These are phyloP conservation scores for Ligustrum vulgare DNA, from an alignment of 257 asterid genomes.

Conservation along the genomic window DNA sequence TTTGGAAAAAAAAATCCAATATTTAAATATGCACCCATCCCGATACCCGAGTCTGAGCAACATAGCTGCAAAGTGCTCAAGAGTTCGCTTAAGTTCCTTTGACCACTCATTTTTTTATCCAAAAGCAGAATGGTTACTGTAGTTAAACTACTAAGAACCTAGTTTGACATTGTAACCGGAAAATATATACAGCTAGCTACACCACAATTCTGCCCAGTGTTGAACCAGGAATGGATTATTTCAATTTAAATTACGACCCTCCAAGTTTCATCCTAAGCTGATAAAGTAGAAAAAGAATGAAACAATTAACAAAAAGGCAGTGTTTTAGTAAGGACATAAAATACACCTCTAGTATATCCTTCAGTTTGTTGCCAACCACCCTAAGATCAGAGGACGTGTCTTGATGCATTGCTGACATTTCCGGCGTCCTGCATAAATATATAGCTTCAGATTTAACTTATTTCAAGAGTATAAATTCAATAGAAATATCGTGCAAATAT, in stretches of 20 bases:
- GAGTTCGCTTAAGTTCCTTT: not conserved
- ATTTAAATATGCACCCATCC: no score
- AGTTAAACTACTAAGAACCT: not conserved
- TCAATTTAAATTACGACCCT: not conserved
- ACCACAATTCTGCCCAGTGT: not conserved
- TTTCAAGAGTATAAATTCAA: not conserved
- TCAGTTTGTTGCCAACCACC: conserved; percentile 63
- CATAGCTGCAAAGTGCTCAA: not conserved
- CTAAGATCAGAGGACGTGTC: conserved; percentile 73
- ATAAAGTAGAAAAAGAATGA: not conserved
- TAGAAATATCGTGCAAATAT: not conserved
- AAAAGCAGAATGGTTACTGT: no score
- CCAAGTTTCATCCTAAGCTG: not conserved
- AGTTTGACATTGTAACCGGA: not conserved
- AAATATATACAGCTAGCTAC: not conserved
- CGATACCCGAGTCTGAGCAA: no score
- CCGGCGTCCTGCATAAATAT: conserved; percentile 71
- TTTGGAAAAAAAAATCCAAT: no score
- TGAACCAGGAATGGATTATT: not conserved
- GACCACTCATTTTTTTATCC: not conserved
- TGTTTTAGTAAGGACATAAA: not conserved
- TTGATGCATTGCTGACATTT: conserved; percentile 93
- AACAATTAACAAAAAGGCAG: not conserved
- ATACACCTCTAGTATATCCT: conserved; percentile 63
- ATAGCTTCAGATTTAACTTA: not conserved